Base-by-base conservation (phyloP, 2,329 filamentous ascomycete genomes). In the Fusarium ambrosium region DNA sequence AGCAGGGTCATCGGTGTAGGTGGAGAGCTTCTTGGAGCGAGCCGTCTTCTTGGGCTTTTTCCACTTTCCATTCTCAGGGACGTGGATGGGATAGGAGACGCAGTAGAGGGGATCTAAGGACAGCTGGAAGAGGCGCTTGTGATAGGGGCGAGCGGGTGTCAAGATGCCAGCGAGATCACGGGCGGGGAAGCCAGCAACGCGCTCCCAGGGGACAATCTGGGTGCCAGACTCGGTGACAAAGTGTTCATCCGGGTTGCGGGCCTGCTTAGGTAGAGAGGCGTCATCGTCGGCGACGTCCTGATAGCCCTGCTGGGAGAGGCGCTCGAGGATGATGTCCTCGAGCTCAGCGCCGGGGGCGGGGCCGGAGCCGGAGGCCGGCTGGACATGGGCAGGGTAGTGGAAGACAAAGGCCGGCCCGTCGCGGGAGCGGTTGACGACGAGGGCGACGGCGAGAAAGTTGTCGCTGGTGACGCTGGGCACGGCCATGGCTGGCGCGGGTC, bases 391-490 rank as follows among this genome's bases (percentile, higher is more conserved):
- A n/a, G 95, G 95, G 79, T 97, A 97, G 83, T 97, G 94, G 82
- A 95, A 97, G 78, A 97, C 93, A 78, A 97, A 93, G 73, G 92
- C 91, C 32, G 95, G 93, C 18, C 95, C 94, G 77, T 94, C 93
- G 74, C 93, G 91, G 37, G 93, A 94, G 74, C 93, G 90, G 78
- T 91, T 91, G 78, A 94, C 91, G 75, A 95, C 90, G 43, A 96
- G 89, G 62, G 94, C 90, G 67, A 96, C 90, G 48, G 92, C 93
- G 62, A 95, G 82, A 73, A 91, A 88, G 79, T 90, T 91, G 74
- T 88, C 86, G 39, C 84, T 81, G 79, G 86, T 89, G 65, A 89
- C 85, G 63, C 86, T 85, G 36, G 88, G 83, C 87, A 89, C 89
- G 68, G 79, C 79, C 75, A 75, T 78, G 48, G 41, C 69, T 51